Base-by-base conservation (phyloP, 805 yeast genomes). In the Candida verbasci region DNA sequence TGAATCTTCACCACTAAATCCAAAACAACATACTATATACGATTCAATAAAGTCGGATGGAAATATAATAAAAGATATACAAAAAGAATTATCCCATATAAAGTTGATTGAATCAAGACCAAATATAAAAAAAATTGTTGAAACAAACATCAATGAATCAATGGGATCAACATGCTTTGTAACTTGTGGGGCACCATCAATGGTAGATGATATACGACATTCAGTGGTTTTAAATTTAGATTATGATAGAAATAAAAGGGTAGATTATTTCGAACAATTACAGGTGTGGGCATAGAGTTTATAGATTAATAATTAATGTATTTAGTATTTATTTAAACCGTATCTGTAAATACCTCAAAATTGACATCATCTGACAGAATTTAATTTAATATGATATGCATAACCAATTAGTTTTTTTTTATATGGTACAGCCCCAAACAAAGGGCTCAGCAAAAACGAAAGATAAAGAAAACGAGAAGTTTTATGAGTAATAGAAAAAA, bases 191-290 rank as follows among this genome's bases (percentile, higher is more conserved):
- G 83, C 82, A 34, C 71, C 76, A 20, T 41, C 56, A 4, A 71
- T 80, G 72, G 79, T 70, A 45, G 89, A 81, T 49, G 68, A 61
- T 2, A 44, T 79, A 14, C 68, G 91, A 49, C 52, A 61, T 24
- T 52, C 70, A 3, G 72, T 79, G 3, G 65, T 72, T 0, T 43
- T 59, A 26, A 53, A 70, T 40, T 53, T 78, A 35, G 59, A 65
- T 24, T 41, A 56, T 21, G 40, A 48, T 1, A 44, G 49, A 16
- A 51, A 65, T 14, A 61, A 68, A 35, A 67, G 83, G 17, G 72
- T 82, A 11, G 88, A 80, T 47, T 80, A 78, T 51, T 80, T 65
- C 51, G 94, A 86, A 51, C 88, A 83, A 50, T 69, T 80, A 31
- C 86, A 81, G 55, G 67, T 72, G 9, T 84, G 94, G 91, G 63